Evolutionary conservation across 208 protist genomes (phyloP), one percentile per base, ranked within the genome.

Genomic region (Crithidia expoeki): DNA sequence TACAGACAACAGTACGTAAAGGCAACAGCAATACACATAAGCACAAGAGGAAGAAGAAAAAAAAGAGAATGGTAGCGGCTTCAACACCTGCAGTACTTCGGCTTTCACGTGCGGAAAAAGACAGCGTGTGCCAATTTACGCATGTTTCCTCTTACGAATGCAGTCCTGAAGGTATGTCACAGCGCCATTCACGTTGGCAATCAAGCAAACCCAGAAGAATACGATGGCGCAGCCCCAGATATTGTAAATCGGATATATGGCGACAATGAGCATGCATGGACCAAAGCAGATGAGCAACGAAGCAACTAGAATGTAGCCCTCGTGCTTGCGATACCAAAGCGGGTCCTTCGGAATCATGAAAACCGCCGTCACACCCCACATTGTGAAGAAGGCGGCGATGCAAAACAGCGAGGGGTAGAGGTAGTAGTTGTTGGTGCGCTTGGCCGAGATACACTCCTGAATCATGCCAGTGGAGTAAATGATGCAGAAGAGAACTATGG

Each of bases 301-400:
- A 32, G 71, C 71, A 16, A 76, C 32, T 21, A 76, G 56, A 17
- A 97, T 53, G 46, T 89, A 85, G 12, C 52, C 51, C 73, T 85
- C 80, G 58, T 95, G 79, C 12, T 75, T 75, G 42, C 89, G 75
- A 62, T 79, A 86, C 92, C 89, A 95, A 52, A 73, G 64, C 5
- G 74, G 65, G 58, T 94, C 75, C 49, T 81, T 83, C 44, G 74
- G 74, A 32, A 83, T 81, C 58, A 94, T 68, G 46, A 72, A 80
- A 16, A 63, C 53, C 16, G 79, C 74, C 23, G 81, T 85, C 72
- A 93, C 94, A 21, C 79, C 59, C 92, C 92, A 94, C 64, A 94
- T 79, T 33, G 51, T 51, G 50, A 71, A 79, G 71, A 96, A 94
- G 21, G 86, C 49, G 28, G 52, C 74, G 71, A 83, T 93, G 40